A percentile compares a stretch with the other conserved stretches of the same genome.
Evolutionary conservation across 2,329 filamentous ascomycete genomes (phyloP).

Genomic region (Sporothrix pseudoabietina): DNA sequence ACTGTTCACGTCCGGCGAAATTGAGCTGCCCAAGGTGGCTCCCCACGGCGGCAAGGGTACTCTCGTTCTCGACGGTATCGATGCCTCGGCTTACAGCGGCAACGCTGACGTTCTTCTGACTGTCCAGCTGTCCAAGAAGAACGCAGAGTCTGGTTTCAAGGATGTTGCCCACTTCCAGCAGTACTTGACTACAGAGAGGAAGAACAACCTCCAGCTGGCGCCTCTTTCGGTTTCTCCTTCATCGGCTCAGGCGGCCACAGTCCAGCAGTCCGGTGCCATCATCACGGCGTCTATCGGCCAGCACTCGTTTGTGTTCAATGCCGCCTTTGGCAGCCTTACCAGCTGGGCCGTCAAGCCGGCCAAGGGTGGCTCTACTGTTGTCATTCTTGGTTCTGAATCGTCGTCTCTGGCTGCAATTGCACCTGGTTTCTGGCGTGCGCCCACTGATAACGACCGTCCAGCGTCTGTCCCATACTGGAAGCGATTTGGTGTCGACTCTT

Average conservation of each 20-base stretch:
- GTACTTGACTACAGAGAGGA: conserved; percentile 42
- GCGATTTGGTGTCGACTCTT: conserved; percentile 51
- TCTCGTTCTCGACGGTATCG: conserved; percentile 40
- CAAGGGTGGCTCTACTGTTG: conserved; percentile 24
- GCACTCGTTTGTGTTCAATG: conserved; percentile 38
- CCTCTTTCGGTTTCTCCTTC: conserved; percentile 22
- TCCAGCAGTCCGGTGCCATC: conserved; percentile 35
- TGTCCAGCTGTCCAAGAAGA: neutral
- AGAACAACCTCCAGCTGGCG: conserved; percentile 32
- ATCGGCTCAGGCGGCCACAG: neutral
- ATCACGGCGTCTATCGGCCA: conserved; percentile 39
- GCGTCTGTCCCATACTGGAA: conserved; percentile 60
- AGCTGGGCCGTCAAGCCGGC: conserved; percentile 47
- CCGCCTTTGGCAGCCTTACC: conserved; percentile 47
- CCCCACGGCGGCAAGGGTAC: conserved; percentile 43
- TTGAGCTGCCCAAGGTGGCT: conserved; percentile 47
- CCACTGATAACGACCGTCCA: conserved; percentile 65
- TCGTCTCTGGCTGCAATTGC: conserved; percentile 41
- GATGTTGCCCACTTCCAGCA: conserved; percentile 59
- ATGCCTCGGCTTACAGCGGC: conserved; percentile 48
- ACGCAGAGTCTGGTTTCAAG: conserved; percentile 43
- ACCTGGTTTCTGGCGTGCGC: conserved; percentile 63
- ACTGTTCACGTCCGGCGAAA: conserved; percentile 42
- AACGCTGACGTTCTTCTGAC: conserved; percentile 27
- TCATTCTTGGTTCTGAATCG: conserved; percentile 30